A percentile compares a stretch with the other conserved stretches of the same genome.
phyloP scores from a whole-genome alignment of 1,139 yeast genomes.

The Torulaspora pretoriensis region DNA sequence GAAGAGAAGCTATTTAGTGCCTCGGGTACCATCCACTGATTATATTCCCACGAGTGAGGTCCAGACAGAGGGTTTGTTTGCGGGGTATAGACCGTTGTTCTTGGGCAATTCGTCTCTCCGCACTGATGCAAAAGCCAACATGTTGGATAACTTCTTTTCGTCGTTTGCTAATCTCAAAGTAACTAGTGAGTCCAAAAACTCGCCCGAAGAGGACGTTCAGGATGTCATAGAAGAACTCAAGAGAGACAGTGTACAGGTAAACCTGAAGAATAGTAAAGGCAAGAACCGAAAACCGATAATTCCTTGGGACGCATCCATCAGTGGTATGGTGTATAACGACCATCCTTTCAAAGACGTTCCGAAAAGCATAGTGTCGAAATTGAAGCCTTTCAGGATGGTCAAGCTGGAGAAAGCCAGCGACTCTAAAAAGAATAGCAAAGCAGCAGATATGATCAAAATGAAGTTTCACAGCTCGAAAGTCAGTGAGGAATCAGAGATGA shows the following conservation, averaged over 20 bases:
- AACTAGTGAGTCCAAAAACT: slow-evolving; percentile 11
- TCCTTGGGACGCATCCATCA: slow-evolving; percentile 38
- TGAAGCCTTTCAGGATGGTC: slow-evolving; percentile 31
- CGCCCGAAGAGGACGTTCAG: slow-evolving; percentile 18
- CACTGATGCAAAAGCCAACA: slow-evolving; percentile 10
- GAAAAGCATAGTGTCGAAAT: slow-evolving; percentile 24
- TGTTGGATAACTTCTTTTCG: slow-evolving; percentile 22
- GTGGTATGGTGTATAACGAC: slow-evolving; percentile 35
- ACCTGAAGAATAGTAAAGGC: slow-evolving; percentile 13
- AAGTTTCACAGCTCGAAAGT: slow-evolving; percentile 31
- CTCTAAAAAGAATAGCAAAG: slow-evolving; percentile 7
- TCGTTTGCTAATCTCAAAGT: slow-evolving; percentile 21
- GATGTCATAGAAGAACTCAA: slow-evolving; percentile 21
- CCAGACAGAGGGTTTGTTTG: slow-evolving; percentile 36
- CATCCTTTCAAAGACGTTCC: slow-evolving; percentile 33
- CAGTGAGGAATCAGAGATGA: slow-evolving; percentile 27
- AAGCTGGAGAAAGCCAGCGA: slow-evolving; percentile 17
- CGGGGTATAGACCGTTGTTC: slow-evolving; percentile 37
- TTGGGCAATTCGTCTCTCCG: slow-evolving; percentile 33
- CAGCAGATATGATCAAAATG: slow-evolving; percentile 21
- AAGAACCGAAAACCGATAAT: slow-evolving; percentile 24
- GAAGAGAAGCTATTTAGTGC: slow-evolving; percentile 20
- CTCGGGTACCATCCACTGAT: slow-evolving; percentile 32
- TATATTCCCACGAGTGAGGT: slow-evolving; percentile 27
- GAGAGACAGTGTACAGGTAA: slow-evolving; percentile 13